Evolutionary conservation across 371 early-diverging fungal genomes (phyloP).

Genomic region (Mortierella sp.): DNA sequence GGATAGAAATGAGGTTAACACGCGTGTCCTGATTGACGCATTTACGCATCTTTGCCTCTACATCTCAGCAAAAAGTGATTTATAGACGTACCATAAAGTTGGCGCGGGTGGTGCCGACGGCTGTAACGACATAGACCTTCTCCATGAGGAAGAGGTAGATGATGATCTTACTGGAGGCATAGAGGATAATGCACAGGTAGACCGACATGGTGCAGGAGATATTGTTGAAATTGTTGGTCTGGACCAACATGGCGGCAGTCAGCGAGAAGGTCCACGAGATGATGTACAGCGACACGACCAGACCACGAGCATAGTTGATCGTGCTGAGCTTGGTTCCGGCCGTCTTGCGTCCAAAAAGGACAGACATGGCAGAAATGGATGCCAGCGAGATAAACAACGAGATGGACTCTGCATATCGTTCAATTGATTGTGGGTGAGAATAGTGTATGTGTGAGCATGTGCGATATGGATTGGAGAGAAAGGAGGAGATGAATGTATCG

Average conservation of each 20-base stretch:
- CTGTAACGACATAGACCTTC: slow-evolving; percentile 62
- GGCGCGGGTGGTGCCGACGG: slow-evolving; percentile 33
- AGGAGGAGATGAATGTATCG: not conserved
- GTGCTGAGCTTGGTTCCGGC: slow-evolving; percentile 57
- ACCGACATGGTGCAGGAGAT: slow-evolving; percentile 65
- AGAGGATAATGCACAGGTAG: slow-evolving; percentile 59
- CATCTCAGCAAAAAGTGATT: not conserved
- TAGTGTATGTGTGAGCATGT: not conserved
- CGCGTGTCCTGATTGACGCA: not conserved
- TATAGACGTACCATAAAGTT: slow-evolving; percentile 30
- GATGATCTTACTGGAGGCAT: slow-evolving; percentile 61
- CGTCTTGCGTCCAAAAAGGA: slow-evolving; percentile 68
- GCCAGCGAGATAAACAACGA: slow-evolving; percentile 52
- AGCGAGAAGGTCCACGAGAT: slow-evolving; percentile 66
- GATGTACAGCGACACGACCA: slow-evolving; percentile 60
- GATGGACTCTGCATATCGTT: slow-evolving; percentile 24
- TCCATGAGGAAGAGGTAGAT: slow-evolving; percentile 69
- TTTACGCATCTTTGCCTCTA: not conserved
- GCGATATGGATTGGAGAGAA: not conserved
- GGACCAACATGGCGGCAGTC: slow-evolving; percentile 64
- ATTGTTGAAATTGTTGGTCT: slow-evolving; percentile 68
- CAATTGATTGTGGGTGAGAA: not conserved
- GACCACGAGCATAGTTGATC: slow-evolving; percentile 62
- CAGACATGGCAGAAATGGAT: slow-evolving; percentile 65
- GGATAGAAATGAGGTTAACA: not conserved